These are phyloP conservation scores for Globisporangium solare DNA, from an alignment of 352 stramenopile species.

Conservation along the genomic window DNA sequence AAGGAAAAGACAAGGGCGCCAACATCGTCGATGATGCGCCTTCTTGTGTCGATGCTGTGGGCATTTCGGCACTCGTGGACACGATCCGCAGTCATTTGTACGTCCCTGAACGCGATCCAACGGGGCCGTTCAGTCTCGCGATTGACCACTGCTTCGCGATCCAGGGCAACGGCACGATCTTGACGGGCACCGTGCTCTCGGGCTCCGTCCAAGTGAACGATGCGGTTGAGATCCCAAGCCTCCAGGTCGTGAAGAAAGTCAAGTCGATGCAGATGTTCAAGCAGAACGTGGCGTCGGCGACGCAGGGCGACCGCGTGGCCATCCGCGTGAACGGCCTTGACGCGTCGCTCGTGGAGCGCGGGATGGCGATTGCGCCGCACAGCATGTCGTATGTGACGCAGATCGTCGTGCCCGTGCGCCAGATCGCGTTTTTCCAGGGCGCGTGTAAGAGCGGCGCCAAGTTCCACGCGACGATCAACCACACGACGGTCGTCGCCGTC, in stretches of 20 bases:
- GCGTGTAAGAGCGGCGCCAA: conserved; percentile 60
- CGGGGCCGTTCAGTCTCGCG: conserved; percentile 87
- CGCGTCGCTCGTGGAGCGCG: conserved; percentile 52
- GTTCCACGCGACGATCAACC: conserved; percentile 69
- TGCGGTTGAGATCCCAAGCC: conserved; percentile 90
- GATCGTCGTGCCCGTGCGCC: conserved; percentile 47
- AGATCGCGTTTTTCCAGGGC: conserved; percentile 52
- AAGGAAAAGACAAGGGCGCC: not conserved
- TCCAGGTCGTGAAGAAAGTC: conserved; percentile 88
- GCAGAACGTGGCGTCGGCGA: conserved; percentile 64
- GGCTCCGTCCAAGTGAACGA: conserved; percentile 88
- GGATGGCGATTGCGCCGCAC: conserved; percentile 46
- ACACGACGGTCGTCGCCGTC: conserved; percentile 66
- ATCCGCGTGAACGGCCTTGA: conserved; percentile 89
- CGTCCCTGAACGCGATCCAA: conserved; percentile 31
- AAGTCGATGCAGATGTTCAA: conserved; percentile 99
- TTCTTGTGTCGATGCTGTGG: conserved; percentile 22
- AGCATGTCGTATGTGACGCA: conserved; percentile 48
- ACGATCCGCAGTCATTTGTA: conserved; percentile 30
- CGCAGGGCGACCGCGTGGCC: conserved; percentile 94
- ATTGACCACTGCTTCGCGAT: conserved; percentile 99
- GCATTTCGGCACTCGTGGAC: conserved; percentile 70
- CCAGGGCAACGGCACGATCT: conserved; percentile 95
- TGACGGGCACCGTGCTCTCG: conserved; percentile 93
- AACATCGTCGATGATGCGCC: too few relatives aligned